phyloP scores from a whole-genome alignment of 345 rosid species.

The Populus ilicifolia region DNA sequence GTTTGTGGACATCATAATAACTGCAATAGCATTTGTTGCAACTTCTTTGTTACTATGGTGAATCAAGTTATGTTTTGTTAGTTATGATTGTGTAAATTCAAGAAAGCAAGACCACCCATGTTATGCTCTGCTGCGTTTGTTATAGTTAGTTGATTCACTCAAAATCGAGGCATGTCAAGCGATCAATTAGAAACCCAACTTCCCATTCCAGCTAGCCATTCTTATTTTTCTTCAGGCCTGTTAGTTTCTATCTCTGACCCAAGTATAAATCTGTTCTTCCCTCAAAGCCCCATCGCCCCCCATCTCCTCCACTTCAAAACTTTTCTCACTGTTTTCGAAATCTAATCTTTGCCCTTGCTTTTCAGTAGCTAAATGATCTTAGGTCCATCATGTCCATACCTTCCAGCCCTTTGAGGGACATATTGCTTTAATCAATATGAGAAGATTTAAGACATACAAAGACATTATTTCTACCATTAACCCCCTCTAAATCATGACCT shows the following conservation, averaged over 20 bases:
- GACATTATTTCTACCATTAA: not conserved
- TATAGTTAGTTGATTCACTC: not conserved
- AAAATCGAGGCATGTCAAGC: no score
- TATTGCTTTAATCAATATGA: not conserved
- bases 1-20: no score
- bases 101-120: not conserved
- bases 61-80: not conserved
- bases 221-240: not conserved
- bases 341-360: not conserved
- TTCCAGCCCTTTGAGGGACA: not conserved
- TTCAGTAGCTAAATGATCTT: not conserved
- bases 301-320: not conserved
- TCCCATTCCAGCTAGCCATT: not conserved
- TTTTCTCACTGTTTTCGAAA: not conserved
- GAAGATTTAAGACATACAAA: not conserved
- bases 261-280: not conserved
- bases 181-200: not conserved
- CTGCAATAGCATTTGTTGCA: no score
- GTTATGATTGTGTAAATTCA: not conserved
- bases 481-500: not conserved
- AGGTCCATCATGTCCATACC: not conserved
- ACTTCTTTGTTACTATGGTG: not conserved
- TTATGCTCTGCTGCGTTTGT: not conserved
- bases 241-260: not conserved
- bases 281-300: not conserved